These are phyloP conservation scores for Magnusiomyces ingens DNA, from an alignment of 1,139 yeast genomes.

Conservation along the genomic window DNA sequence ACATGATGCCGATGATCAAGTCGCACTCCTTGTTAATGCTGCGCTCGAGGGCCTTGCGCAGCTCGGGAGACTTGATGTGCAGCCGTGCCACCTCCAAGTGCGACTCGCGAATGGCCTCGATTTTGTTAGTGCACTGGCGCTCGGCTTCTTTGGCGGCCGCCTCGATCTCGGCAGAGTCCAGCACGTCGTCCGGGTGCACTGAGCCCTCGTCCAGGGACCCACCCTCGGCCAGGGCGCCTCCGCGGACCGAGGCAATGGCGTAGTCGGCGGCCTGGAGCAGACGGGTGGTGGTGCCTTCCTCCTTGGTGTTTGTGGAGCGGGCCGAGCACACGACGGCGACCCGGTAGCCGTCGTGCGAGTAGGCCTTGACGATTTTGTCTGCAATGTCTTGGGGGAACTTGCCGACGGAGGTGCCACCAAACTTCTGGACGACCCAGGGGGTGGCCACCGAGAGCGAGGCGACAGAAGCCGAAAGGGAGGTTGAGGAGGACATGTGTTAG, in stretches of 20 bases:
- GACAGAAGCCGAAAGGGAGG: too few relatives aligned
- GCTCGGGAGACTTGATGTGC: slow-evolving; percentile 41
- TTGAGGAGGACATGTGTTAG: background rate
- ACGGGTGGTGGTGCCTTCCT: slow-evolving; percentile 87
- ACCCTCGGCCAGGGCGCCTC: too few relatives aligned
- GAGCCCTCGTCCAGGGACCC: too few relatives aligned
- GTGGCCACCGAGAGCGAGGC: background rate
- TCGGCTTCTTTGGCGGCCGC: background rate
- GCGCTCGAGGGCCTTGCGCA: slow-evolving; percentile 45
- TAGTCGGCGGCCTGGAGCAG: slow-evolving; percentile 72
- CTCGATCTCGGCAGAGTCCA: slow-evolving; percentile 41
- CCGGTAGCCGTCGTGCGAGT: slow-evolving; percentile 45
- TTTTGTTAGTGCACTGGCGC: slow-evolving; percentile 15
- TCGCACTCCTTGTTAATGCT: slow-evolving; percentile 62
- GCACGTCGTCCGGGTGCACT: slow-evolving; percentile 24
- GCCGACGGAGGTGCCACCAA: slow-evolving; percentile 98
- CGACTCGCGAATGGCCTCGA: slow-evolving; percentile 64
- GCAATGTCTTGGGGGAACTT: slow-evolving; percentile 83
- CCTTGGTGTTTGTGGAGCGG: slow-evolving; percentile 80
- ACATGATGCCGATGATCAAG: slow-evolving; percentile 59
- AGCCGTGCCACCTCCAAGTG: slow-evolving; percentile 68
- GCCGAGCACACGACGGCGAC: slow-evolving; percentile 98
- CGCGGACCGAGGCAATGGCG: slow-evolving; percentile 14
- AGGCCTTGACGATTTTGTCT: slow-evolving; percentile 69
- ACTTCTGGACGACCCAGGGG: slow-evolving; percentile 91